A percentile compares a stretch with the other conserved stretches of the same genome.
Evolutionary conservation across 2,329 filamentous ascomycete species (phyloP).

Genomic region (Neocucurbitaria cava): DNA sequence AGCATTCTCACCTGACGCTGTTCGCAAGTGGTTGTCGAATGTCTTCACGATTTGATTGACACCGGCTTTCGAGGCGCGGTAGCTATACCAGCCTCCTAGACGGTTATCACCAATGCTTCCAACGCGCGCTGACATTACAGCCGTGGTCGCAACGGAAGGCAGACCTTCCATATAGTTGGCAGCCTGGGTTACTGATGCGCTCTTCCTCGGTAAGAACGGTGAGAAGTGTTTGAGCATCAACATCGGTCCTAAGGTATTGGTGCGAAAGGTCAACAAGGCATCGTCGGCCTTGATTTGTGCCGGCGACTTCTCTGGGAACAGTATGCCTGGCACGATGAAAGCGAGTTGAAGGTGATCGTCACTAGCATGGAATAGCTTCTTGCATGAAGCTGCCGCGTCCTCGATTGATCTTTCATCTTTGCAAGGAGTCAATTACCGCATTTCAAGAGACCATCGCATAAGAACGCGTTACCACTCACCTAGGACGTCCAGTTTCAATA

Average conservation of each 20-base stretch:
- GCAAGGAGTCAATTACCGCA: neutral
- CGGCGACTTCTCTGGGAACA: conserved; percentile 76
- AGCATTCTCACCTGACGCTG: conserved; percentile 66
- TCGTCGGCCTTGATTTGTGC: conserved; percentile 66
- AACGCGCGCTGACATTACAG: conserved; percentile 80
- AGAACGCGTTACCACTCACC: conserved; percentile 50
- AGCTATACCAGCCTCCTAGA: conserved; percentile 82
- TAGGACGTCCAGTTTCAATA: conserved; percentile 64
- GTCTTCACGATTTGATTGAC: conserved; percentile 75
- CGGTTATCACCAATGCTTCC: conserved; percentile 76
- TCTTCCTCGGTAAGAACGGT: conserved; percentile 69
- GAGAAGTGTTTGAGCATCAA: conserved; percentile 79
- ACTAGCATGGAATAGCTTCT: conserved; percentile 58
- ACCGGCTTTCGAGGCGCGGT: conserved; percentile 77
- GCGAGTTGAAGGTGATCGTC: conserved; percentile 69
- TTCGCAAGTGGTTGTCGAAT: conserved; percentile 71
- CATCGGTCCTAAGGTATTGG: conserved; percentile 77
- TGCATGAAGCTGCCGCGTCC: conserved; percentile 62
- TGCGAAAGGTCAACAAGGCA: conserved; percentile 72
- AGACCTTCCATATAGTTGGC: conserved; percentile 33
- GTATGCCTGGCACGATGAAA: conserved; percentile 73
- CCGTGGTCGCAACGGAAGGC: conserved; percentile 67
- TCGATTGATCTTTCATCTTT: conserved; percentile 69
- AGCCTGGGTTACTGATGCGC: conserved; percentile 6
- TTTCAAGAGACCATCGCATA: too few species aligned